A percentile compares a stretch with the other conserved stretches of the same genome.
Evolutionary conservation across 495 filamentous ascomycete species (phyloP).

Genomic region (Trichocladium antarcticum): DNA sequence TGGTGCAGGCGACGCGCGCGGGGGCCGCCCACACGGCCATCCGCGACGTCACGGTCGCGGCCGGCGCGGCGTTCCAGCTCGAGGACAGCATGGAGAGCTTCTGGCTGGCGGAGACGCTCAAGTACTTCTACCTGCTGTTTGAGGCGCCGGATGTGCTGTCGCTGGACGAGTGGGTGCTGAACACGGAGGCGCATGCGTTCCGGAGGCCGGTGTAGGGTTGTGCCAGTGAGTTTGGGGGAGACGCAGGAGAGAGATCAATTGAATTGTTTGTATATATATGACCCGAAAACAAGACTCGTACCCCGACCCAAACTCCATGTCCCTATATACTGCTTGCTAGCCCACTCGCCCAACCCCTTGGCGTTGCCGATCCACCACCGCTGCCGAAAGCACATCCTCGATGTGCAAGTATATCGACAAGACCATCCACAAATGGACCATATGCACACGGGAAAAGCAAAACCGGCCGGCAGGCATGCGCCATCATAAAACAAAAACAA

Average conservation of each 20-base stretch:
- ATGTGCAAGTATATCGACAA: no score
- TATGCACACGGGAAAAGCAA: constrained; percentile 1
- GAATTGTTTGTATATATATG: neutral
- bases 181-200: constrained; percentile 50
- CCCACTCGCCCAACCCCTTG: neutral
- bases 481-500: neutral
- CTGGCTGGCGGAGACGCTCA: constrained; percentile 71
- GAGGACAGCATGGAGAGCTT: constrained; percentile 52
- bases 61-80: neutral
- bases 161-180: constrained; percentile 77
- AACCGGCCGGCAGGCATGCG: no score
- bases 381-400: no score
- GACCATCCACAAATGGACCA: neutral
- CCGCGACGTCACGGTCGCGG: constrained; percentile 45
- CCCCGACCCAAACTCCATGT: constrained; percentile 3
- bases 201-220: constrained; percentile 34
- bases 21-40: constrained; percentile 63
- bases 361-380: no score
- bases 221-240: no score
- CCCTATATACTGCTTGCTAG: neutral
- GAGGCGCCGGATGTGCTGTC: constrained; percentile 59
- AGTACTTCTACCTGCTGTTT: constrained; percentile 90
- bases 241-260: neutral
- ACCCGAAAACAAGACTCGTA: neutral
- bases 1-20: constrained; percentile 54